Evolutionary conservation across 2,329 filamentous ascomycete species (phyloP), one percentile per base, ranked within the genome.

Genomic region (Paracoccidioides lutzii): DNA sequence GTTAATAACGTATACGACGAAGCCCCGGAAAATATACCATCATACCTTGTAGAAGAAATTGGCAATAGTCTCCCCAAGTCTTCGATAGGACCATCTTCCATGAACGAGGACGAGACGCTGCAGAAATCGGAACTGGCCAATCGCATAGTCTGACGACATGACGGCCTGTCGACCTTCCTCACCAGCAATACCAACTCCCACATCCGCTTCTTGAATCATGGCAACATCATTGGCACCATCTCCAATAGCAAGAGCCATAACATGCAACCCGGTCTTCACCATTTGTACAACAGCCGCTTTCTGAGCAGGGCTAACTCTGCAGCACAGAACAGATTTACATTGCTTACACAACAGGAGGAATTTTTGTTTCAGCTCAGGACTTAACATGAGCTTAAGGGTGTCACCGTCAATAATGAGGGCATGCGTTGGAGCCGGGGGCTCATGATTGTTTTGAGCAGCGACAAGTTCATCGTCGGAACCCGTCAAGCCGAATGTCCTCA

Each of bases 21-120:
- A 9, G n/a, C 15, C 15, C 28, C 7, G 8, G 15, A 45, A 49
- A 35, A 46, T 28, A 32, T 52, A 48, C 38, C 2, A 42, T 60
- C 74, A 66, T 68, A 82, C 81, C 76, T 98, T 98, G 82, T 97
- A 98, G 78, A 98, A 98, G 79, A 98, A 98, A 71, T 98, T 98
- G 70, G 90, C 89, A 65, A 94, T 96, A 49, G 85, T 88, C 75
- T 98, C 93, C 35, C 86, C 89, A 69, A 98, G 76, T 64, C 93
- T 83, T 54, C 91, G 82, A 74, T 98, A 98, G n/a, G 90, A 95
- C 88, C 90, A 96, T 57, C 90, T 82, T 57, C 90, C 90, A 67
- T 96, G 90, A 4, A 96, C 90, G 22, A 96, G 80, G 35, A 96
- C 81, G 58, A 96, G 77, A 55, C 90, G 79, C 64, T 90, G 85